Evolutionary conservation across 2,329 filamentous ascomycete species (phyloP), one percentile per base, ranked within the genome.

Genomic region (Hymenotorrendiella dingleyae): DNA sequence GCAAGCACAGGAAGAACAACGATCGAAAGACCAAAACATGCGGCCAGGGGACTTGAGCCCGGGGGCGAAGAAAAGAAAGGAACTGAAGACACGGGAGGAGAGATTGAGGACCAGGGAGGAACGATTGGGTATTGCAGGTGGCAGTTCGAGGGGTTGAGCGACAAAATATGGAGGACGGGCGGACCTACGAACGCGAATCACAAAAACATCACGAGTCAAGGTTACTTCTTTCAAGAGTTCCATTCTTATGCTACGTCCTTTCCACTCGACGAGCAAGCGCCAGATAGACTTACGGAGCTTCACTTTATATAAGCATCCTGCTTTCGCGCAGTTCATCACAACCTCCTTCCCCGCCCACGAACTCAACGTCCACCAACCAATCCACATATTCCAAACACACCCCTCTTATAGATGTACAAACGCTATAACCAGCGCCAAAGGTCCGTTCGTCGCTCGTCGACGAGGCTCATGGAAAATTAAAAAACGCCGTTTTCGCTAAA

Each of bases 51-150:
- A n/a, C n/a, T 39, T 43, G 49, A 36, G 43, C 43, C 6, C 44
- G 45, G 20, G 47, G 47, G 35, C 47, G 45, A 28, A 49, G 49
- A 21, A 54, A 51, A 21, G 50, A 45, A 27, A 48, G 20, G 51
- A 53, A 39, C 52, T 53, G 32, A 59, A 56, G 47, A 56, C 57
- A 14, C 59, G 62, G 43, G 63, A 65, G 23, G 64, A 66, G 49
- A 59, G 64, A 45, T 51, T 65, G 22, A 63, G 64, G 5, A 40
- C 64, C 14, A 49, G 54, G 11, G 54, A 52, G 22, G 64, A 66
- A 48, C 59, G 64, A 45, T 51, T 65, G 21, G 63, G 63, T 6
- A 39, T 64, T 29, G 50, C 42, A 16, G 49, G 52, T 17, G 51
- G 53, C 10, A 54, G 51, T 22, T 54, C 37, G 44, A 47, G 50